Base-by-base conservation (phyloP, 805 yeast genomes). In the Candida germanica region DNA sequence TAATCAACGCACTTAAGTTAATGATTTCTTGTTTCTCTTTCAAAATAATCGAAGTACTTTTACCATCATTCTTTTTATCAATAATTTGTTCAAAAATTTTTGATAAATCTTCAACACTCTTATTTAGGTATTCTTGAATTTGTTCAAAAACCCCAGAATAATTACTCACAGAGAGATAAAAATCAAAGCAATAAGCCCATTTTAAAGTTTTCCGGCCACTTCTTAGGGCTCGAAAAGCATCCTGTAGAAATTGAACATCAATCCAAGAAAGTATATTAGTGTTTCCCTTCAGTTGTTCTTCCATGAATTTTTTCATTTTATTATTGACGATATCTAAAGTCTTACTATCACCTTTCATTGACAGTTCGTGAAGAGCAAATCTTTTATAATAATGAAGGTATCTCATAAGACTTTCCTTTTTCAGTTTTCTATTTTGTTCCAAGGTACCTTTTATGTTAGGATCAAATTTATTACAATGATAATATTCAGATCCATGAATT, bases 101-200 rank as follows among this genome's bases (percentile, higher is more conserved):
- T 12, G 87, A 78, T 21, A 85, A 64, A 37, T 74, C 79, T 53
- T 86, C 95, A 9, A 83, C 87, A 0, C 85, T 77, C 40, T 69
- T 61, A 38, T 77, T 77, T 23, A 87, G 61, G 34, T 72, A 75
- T 35, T 69, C 76, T 56, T 86, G 94, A 50, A 79, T 79, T 39
- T 73, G 77, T 50, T 87, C 94, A 48, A 87, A 77, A 5, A 86
- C 72, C 24, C 71, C 67, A 7, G 81, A 74, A 38, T 73, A 72
- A 39, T 79, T 70, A 34, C 73, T 70, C 20, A 63, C 56, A 26
- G 68, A 71, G 22, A 87, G 64, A 54, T 80, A 86, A 51, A 64
- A 91, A 9, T 87, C 80, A 48, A 87, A 75, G 2, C 87, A 88
- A 59, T 86, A 89, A 0, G 96, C 79, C 97, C 98, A 93, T 64